phyloP scores from a whole-genome alignment of 2,329 filamentous ascomycete genomes.

The Cladophialophora immunda region DNA sequence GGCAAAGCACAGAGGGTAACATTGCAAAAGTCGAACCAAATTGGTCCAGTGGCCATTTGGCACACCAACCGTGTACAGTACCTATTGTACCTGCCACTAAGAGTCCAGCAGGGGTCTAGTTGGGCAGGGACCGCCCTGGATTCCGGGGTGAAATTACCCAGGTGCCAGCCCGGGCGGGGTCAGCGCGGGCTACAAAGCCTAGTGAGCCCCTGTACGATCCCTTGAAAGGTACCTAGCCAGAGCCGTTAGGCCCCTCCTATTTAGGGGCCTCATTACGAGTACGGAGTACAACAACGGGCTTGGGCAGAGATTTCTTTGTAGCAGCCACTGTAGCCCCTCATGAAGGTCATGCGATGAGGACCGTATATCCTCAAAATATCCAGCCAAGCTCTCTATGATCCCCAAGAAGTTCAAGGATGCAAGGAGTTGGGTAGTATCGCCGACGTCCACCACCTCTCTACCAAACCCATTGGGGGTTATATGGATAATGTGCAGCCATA shows the following conservation, averaged over 20 bases:
- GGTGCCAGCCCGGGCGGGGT: neutral
- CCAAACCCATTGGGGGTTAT: neutral
- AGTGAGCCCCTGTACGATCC: too few species aligned
- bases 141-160: neutral
- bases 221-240: too few species aligned
- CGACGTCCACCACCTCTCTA: neutral
- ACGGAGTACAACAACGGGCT: too few species aligned
- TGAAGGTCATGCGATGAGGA: neutral
- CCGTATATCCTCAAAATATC: neutral
- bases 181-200: neutral
- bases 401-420: neutral
- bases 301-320: neutral
- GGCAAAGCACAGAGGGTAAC: too few species aligned
- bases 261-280: too few species aligned
- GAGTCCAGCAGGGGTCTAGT: too few species aligned
- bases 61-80: too few species aligned
- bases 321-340: neutral
- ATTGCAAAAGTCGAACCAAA: too few species aligned
- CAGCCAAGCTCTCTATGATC: neutral
- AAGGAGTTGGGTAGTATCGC: neutral
- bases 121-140: neutral
- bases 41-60: too few species aligned
- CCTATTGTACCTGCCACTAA: too few species aligned
- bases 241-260: too few species aligned
- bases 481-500: constrained; percentile 50